Conservation (phyloP, 2,329 filamentous ascomycete species). For the Apiospora sp. region DNA sequence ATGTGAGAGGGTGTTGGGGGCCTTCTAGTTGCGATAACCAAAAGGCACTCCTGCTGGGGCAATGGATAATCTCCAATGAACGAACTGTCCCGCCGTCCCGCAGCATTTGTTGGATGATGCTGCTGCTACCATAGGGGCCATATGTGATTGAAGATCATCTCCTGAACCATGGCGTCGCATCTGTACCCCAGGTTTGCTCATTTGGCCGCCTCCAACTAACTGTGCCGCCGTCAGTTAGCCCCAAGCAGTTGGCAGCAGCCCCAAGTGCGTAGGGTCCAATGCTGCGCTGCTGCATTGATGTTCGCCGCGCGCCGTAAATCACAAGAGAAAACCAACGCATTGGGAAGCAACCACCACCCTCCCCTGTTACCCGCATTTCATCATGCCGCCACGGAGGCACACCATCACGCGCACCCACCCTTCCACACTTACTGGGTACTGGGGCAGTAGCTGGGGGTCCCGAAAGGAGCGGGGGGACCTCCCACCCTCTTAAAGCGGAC, state of each 20-base stretch:
- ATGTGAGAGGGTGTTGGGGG: not conserved
- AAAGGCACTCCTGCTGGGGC: not conserved
- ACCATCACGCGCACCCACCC: not conserved
- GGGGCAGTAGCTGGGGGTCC: no score
- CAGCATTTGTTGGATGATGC: not conserved
- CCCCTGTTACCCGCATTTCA: constrained; percentile 13
- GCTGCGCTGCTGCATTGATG: not conserved
- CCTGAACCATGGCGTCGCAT: not conserved
- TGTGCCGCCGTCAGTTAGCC: not conserved
- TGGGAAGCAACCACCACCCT: constrained; percentile 9
- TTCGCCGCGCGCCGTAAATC: constrained; percentile 1
- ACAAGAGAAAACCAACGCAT: not conserved
- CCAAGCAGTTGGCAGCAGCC: not conserved
- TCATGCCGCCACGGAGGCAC: constrained; percentile 4
- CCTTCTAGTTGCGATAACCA: not conserved
- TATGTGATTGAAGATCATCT: not conserved
- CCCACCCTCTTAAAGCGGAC: not conserved
- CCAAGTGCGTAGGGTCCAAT: constrained; percentile 2
- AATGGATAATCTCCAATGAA: not conserved
- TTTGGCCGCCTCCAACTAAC: no score
- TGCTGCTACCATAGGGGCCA: not conserved
- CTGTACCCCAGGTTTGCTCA: not conserved
- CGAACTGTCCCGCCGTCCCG: not conserved
- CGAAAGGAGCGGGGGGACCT: not conserved
- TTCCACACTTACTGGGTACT: no score